phyloP scores from a whole-genome alignment of 495 filamentous ascomycete genomes.

The Friedmanniomyces simplex region DNA sequence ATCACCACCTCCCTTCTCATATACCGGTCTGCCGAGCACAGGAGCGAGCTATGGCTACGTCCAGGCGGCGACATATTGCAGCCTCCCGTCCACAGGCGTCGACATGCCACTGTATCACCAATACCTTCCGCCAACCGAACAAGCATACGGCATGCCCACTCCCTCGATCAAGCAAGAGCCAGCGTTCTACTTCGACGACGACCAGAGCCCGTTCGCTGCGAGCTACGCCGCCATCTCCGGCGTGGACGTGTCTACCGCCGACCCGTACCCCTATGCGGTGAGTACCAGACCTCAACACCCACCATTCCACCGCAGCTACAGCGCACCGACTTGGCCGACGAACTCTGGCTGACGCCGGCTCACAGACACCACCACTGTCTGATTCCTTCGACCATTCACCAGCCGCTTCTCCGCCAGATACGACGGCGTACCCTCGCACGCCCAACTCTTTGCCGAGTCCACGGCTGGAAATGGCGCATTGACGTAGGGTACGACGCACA shows the following conservation, averaged over 20 bases:
- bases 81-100: conserved; percentile 46
- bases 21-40: conserved; percentile 47
- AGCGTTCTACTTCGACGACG: conserved; percentile 50
- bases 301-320: conserved; percentile 6
- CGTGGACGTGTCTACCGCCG: conserved; percentile 55
- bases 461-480: background rate
- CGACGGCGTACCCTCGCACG: conserved; percentile 50
- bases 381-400: conserved; percentile 69
- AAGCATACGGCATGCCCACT: conserved; percentile 42
- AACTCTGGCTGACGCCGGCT: conserved; percentile 9
- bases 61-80: conserved; percentile 53
- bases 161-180: conserved; percentile 51
- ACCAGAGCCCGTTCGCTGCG: conserved; percentile 65
- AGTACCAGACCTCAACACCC: conserved; percentile 20
- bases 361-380: conserved; percentile 75
- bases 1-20: conserved; percentile 61
- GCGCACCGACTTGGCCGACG: background rate
- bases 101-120: conserved; percentile 48
- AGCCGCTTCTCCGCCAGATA: conserved; percentile 47
- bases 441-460: conserved; percentile 29
- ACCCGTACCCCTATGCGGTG: conserved; percentile 43
- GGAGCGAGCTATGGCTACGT: conserved; percentile 57
- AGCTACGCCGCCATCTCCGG: conserved; percentile 66
- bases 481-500: background rate
- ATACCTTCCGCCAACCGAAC: conserved; percentile 58